A percentile compares a stretch with the other conserved stretches of the same genome.
phyloP scores from a whole-genome alignment of 2,329 filamentous ascomycete species.

The Fusarium sp. region DNA sequence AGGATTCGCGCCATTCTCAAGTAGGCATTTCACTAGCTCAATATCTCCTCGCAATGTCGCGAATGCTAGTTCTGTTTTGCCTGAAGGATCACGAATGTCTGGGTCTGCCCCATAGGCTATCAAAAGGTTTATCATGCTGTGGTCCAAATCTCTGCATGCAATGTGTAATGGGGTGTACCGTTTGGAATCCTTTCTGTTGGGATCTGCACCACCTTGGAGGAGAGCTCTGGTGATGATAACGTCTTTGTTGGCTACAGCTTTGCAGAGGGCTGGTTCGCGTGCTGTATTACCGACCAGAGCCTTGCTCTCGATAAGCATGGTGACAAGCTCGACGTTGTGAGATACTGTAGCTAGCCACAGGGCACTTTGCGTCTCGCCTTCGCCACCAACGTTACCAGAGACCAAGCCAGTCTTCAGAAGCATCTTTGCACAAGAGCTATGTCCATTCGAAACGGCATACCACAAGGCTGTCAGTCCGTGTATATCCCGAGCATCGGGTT shows the following conservation, averaged over 20 bases:
- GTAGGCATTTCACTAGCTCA: background rate
- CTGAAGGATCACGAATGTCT: accelerated
- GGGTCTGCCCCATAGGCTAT: background rate
- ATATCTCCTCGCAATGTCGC: background rate
- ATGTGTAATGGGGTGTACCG: background rate
- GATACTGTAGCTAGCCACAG: background rate
- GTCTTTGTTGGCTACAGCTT: accelerated
- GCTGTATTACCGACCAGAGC: background rate
- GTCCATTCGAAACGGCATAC: background rate
- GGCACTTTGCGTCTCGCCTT: accelerated
- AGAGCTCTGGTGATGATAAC: accelerated
- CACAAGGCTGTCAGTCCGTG: background rate
- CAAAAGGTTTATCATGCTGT: background rate
- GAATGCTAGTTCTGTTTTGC: background rate
- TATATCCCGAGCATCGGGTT: background rate
- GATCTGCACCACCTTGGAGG: background rate
- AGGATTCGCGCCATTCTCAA: constrained; percentile 3
- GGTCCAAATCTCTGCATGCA: background rate
- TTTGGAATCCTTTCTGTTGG: background rate
- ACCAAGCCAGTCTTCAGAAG: background rate
- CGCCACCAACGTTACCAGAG: background rate
- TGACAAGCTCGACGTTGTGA: background rate
- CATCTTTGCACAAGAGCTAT: accelerated
- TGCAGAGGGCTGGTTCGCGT: background rate
- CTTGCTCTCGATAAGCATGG: background rate